A percentile compares a stretch with the other conserved stretches of the same genome.
phyloP scores from a whole-genome alignment of 768 basidiomycete species.

The Pulveroboletus frians region DNA sequence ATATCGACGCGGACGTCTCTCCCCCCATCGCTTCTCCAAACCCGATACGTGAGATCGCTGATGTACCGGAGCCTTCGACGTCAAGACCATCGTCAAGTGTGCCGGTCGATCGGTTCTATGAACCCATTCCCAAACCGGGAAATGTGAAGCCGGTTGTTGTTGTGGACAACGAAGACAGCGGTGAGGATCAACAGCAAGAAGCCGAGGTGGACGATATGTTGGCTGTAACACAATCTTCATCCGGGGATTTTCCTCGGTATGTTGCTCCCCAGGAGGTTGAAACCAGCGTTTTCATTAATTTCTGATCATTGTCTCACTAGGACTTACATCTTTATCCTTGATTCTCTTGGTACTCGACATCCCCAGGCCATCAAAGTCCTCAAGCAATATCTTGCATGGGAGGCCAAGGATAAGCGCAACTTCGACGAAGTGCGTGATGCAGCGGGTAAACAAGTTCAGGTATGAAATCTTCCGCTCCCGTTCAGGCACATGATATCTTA shows the following conservation, averaged over 20 bases:
- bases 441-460: conserved; percentile 48
- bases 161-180: conserved; percentile 23
- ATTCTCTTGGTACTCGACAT: conserved; percentile 81
- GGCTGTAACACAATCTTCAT: conserved; percentile 14
- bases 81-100: conserved; percentile 13
- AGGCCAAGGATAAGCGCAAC: conserved; percentile 70
- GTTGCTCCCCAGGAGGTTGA: not conserved
- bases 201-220: conserved; percentile 31
- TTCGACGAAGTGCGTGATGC: conserved; percentile 36
- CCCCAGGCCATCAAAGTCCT: conserved; percentile 58
- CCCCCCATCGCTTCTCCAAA: not conserved
- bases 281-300: not conserved
- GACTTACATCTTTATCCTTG: conserved; percentile 81
- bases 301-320: conserved; percentile 32
- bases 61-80: not conserved
- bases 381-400: conserved; percentile 60
- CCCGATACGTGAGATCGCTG: not conserved
- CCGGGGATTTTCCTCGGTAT: conserved; percentile 19
- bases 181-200: conserved; percentile 29
- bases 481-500: conserved; percentile 1
- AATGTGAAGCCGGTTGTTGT: not conserved
- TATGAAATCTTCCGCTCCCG: conserved; percentile 26
- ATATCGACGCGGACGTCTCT: conserved; percentile 17
- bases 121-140: not conserved
- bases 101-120: conserved; percentile 23